Evolutionary conservation across 257 asterid species (phyloP), one percentile per base, ranked within the genome.

Genomic region (Scutellaria minor): DNA sequence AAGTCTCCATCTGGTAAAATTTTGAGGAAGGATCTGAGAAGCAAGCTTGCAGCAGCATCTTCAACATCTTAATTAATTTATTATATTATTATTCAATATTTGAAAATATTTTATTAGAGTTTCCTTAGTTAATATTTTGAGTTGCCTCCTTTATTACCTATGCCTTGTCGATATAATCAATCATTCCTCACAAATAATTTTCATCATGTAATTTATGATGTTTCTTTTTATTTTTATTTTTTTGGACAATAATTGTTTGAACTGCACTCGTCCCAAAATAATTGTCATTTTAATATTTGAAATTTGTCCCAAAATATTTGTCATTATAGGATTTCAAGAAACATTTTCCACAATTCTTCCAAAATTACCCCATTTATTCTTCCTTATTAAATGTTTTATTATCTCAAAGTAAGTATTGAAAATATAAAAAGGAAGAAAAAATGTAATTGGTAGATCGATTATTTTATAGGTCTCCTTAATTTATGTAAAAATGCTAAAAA

Each of bases 1-100:
- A 92, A 90, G 79, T 92, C 98, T 5, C 87, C 98, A 13, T 56
- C 98, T 9, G 98, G 98, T 9, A 92, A 92, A 79, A 92, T 92
- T 47, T 70, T 92, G 65, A 90, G 98, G 78, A 92, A 88, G 68
- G 98, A 92, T 54, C 83, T 92, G 39, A 82, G 96, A 79, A 90
- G 89, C 72, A 92, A 88, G 69, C 87, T 88, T 50, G 87, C 71
- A 59, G 37, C 37, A 1, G 11, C 70, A 22, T 44, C 76, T n/a
- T 18, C 82, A 9, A 18, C 78, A 6, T n/a, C 72, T 68, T 72
- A 40, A 55, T 69, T 41, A 24, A 15, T 39, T 56, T 11, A 41
- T 27, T 58, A 42, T 35, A 44, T 77, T 22, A 56, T n/a, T 31
- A 15, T 69, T 22, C 40, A 39, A 2, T n/a, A n/a, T n/a, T n/a